Evolutionary conservation across 2,329 filamentous ascomycete genomes (phyloP).

Genomic region (Bimuria novae-zelandiae): DNA sequence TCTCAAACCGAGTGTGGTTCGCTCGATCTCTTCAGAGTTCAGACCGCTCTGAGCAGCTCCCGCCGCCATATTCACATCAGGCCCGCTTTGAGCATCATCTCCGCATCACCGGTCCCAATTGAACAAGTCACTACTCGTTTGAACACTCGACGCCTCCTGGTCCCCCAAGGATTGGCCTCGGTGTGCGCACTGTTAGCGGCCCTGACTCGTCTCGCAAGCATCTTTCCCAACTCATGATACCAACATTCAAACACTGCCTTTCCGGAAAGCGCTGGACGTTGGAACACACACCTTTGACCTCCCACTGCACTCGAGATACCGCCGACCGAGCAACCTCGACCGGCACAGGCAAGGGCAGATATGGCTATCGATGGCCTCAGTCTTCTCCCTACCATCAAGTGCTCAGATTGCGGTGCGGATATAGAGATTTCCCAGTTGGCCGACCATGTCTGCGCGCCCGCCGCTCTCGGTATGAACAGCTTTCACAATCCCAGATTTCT

Average conservation of each 20-base stretch:
- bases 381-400: constrained; percentile 46
- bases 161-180: constrained; percentile 30
- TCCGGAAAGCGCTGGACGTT: constrained; percentile 22
- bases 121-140: constrained; percentile 31
- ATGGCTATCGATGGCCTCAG: constrained; percentile 33
- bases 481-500: not conserved
- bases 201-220: constrained; percentile 21
- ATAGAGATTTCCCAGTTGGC: constrained; percentile 87
- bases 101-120: constrained; percentile 37
- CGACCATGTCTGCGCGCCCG: constrained; percentile 72
- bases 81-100: constrained; percentile 40
- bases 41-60: constrained; percentile 28
- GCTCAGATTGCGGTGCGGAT: constrained; percentile 53
- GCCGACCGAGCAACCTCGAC: constrained; percentile 11
- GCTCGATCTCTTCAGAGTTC: constrained; percentile 30
- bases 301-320: constrained; percentile 8
- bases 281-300: constrained; percentile 8
- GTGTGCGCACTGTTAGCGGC: constrained; percentile 23
- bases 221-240: constrained; percentile 31
- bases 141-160: constrained; percentile 34
- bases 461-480: constrained; percentile 51
- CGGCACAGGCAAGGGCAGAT: constrained; percentile 11
- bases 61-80: constrained; percentile 38
- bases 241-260: constrained; percentile 23
- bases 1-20: constrained; percentile 33